These are phyloP conservation scores for Theobroma grandiflorum DNA, from an alignment of 441 rosid species.

Conservation along the genomic window DNA sequence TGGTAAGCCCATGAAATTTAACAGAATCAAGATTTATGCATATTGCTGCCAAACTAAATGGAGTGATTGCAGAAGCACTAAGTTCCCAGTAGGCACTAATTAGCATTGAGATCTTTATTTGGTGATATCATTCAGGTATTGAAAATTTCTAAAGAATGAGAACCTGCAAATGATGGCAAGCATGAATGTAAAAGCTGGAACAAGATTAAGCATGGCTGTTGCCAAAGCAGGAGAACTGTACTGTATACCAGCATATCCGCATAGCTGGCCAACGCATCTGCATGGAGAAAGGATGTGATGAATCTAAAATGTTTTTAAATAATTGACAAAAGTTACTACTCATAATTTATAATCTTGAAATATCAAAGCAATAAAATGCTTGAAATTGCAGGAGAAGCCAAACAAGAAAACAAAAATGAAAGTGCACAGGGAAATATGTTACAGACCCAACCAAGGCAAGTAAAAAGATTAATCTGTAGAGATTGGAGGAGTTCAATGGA, in stretches of 20 bases:
- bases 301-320: not conserved
- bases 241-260: conserved; percentile 45
- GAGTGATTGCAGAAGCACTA: not conserved
- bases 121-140: not conserved
- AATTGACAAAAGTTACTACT: not conserved
- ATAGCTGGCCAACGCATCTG: conserved; percentile 35
- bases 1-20: not conserved
- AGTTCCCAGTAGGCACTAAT: not conserved
- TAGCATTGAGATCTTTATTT: not conserved
- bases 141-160: not conserved
- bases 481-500: conserved; percentile 26
- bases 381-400: conserved; percentile 13
- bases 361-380: not conserved
- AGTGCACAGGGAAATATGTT: not conserved
- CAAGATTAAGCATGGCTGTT: conserved; percentile 56
- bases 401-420: not conserved
- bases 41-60: not conserved
- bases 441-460: conserved; percentile 43
- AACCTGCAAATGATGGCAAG: conserved; percentile 55
- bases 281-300: not conserved
- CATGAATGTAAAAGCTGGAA: conserved; percentile 65
- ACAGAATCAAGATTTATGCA: not conserved
- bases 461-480: conserved; percentile 33
- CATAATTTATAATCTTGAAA: not conserved
- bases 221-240: conserved; percentile 57